Conservation (phyloP, 2,329 filamentous ascomycete species). For the Calonectria henricotiae region DNA sequence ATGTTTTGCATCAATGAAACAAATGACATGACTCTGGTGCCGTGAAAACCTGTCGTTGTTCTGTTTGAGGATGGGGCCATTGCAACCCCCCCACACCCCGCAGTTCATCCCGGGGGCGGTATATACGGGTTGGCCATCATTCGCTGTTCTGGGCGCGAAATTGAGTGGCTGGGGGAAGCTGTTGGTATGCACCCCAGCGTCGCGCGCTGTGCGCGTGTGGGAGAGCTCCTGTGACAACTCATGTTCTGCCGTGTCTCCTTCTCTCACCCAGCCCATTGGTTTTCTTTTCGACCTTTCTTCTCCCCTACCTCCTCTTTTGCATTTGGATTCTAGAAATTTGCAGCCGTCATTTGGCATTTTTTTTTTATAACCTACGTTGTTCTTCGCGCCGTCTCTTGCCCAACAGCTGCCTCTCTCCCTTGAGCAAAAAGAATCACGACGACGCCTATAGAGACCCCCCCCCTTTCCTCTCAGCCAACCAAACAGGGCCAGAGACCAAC, state of each 20-base stretch:
- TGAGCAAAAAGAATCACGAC: no score
- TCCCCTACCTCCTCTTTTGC: not conserved
- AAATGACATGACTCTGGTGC: not conserved
- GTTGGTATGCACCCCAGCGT: conserved; percentile 5
- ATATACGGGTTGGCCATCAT: conserved; percentile 7
- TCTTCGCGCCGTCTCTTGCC: not conserved
- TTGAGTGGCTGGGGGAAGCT: conserved; percentile 37
- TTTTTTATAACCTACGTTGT: not conserved
- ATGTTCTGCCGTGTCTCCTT: not conserved
- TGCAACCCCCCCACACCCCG: not conserved
- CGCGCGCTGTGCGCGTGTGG: conserved; percentile 11
- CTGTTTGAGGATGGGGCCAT: no score
- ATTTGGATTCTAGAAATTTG: not conserved
- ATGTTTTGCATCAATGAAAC: not conserved
- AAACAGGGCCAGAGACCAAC: not conserved
- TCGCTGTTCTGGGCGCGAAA: conserved; percentile 24
- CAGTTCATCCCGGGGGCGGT: not conserved
- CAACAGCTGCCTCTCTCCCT: no score
- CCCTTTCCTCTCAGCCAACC: not conserved
- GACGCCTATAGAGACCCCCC: not conserved
- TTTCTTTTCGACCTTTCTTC: not conserved
- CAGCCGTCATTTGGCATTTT: not conserved
- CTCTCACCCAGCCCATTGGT: not conserved
- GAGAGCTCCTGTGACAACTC: conserved; percentile 19
- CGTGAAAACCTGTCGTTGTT: not conserved